These are phyloP conservation scores for Tricholoma terreum DNA, from an alignment of 768 basidiomycete species.

Conservation along the genomic window DNA sequence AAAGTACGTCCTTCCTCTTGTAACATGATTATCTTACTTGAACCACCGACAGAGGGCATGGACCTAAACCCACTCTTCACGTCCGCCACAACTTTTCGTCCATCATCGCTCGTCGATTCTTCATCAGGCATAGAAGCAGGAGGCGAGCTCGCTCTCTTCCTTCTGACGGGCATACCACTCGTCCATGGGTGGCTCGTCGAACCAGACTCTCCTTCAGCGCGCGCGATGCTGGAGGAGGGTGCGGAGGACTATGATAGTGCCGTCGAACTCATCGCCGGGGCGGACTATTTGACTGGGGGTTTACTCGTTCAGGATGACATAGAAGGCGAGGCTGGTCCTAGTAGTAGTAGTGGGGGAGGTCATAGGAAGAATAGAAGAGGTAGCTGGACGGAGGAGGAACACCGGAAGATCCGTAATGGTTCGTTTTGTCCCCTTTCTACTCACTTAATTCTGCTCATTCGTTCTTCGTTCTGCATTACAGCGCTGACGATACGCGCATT, in stretches of 20 bases:
- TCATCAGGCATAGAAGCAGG: constrained; percentile 29
- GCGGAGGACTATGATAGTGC: constrained; percentile 72
- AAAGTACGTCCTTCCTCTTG: constrained; percentile 45
- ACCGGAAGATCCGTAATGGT: constrained; percentile 71
- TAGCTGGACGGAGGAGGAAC: constrained; percentile 50
- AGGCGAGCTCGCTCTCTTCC: constrained; percentile 82
- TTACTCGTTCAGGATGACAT: constrained; percentile 43
- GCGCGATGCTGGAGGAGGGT: constrained; percentile 40
- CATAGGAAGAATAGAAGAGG: neutral
- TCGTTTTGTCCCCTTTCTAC: constrained; percentile 16
- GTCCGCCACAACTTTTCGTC: constrained; percentile 62
- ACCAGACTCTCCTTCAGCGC: constrained; percentile 57
- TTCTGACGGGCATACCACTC: constrained; percentile 75
- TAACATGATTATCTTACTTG: neutral
- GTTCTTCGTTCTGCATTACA: constrained; percentile 20
- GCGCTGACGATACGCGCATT: constrained; percentile 68
- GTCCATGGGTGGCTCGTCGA: constrained; percentile 92
- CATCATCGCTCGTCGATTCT: constrained; percentile 35
- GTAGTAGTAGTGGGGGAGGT: constrained; percentile 14
- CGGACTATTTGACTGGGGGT: constrained; percentile 69
- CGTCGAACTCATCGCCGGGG: constrained; percentile 72
- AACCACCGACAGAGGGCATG: constrained; percentile 62
- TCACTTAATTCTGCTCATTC: neutral
- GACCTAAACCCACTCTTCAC: constrained; percentile 87
- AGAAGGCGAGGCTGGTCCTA: constrained; percentile 10